These are phyloP conservation scores for Hypomontagnella submonticulosa DNA, from an alignment of 495 filamentous ascomycete species.

Conservation along the genomic window DNA sequence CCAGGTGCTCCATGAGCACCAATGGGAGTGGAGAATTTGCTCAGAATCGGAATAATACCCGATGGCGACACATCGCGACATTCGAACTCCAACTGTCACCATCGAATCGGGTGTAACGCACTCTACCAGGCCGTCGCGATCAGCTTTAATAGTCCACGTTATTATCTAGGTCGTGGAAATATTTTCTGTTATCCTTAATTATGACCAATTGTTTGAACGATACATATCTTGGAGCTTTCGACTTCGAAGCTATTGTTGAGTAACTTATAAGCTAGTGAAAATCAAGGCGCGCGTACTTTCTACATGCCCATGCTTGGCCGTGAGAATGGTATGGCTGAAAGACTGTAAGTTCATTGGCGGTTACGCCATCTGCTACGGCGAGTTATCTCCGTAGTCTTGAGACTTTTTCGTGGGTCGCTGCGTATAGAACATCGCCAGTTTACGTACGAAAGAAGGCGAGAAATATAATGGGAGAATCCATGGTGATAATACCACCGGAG, in stretches of 20 bases:
- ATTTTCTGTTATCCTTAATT: slow-evolving; percentile 4
- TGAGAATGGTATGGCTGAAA: background rate
- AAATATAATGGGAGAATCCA: too few relatives aligned
- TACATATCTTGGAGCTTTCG: slow-evolving; percentile 3
- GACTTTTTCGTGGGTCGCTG: background rate
- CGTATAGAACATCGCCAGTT: slow-evolving; percentile 1
- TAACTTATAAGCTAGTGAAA: background rate
- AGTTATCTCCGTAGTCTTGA: slow-evolving; percentile 19
- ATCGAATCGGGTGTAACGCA: slow-evolving; percentile 3
- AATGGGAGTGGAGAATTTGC: slow-evolving; percentile 21
- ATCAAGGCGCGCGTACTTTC: background rate
- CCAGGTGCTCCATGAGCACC: background rate
- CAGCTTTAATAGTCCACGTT: background rate
- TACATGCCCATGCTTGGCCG: background rate
- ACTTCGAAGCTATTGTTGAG: background rate
- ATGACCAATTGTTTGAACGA: slow-evolving; percentile 13
- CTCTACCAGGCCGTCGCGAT: background rate
- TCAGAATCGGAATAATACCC: slow-evolving; percentile 18
- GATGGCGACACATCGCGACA: slow-evolving; percentile 45
- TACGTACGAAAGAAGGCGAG: background rate
- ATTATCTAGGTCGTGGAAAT: background rate
- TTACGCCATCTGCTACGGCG: slow-evolving; percentile 8
- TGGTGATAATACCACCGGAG: too few relatives aligned
- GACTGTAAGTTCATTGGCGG: slow-evolving; percentile 7
- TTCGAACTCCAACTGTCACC: slow-evolving; percentile 38